Percentiles rank a stretch among this genome's conserved stretches.
phyloP scores from a whole-genome alignment of 1,284 basidiomycete species.

The Sutorius eximius region DNA sequence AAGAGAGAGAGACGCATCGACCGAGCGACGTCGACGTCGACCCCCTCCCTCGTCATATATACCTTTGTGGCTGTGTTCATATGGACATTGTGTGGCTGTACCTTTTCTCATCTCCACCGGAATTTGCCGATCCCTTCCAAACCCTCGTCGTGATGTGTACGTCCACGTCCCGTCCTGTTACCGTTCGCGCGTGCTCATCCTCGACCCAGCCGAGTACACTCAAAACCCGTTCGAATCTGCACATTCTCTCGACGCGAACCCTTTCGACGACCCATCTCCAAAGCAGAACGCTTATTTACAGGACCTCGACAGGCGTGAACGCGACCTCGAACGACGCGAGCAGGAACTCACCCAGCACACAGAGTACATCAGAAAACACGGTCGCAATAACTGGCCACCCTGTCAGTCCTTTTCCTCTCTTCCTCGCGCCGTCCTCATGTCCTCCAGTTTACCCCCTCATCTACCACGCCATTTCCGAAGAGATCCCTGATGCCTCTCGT shows the following conservation, averaged over 20 bases:
- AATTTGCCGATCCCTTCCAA: conserved; percentile 6
- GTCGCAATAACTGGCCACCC: conserved; percentile 88
- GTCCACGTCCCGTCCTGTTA: neutral
- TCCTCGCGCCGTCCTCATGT: conserved; percentile 21
- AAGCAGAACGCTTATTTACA: conserved; percentile 46
- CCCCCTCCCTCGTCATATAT: too few species aligned
- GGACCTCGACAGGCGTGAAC: conserved; percentile 71
- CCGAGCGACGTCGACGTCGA: too few species aligned
- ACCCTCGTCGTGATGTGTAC: conserved; percentile 21
- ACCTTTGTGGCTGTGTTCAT: too few species aligned
- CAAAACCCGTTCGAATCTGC: conserved; percentile 82
- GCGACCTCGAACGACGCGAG: conserved; percentile 78
- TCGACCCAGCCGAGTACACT: conserved; percentile 40
- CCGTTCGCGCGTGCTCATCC: conserved; percentile 3
- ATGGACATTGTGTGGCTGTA: too few species aligned
- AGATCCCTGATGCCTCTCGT: conserved; percentile 83
- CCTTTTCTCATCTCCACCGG: conserved; percentile 2
- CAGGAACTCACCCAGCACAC: conserved; percentile 63
- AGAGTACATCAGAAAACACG: conserved; percentile 76
- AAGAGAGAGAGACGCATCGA: neutral
- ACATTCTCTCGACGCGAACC: conserved; percentile 80
- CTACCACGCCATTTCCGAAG: conserved; percentile 87
- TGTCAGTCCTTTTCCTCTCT: conserved; percentile 49
- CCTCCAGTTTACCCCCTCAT: conserved; percentile 86
- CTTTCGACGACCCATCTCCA: conserved; percentile 73